A percentile compares a stretch with the other conserved stretches of the same genome.
Evolutionary conservation across 2,329 filamentous ascomycete species (phyloP).

Genomic region (Colletotrichum euphorbiae): DNA sequence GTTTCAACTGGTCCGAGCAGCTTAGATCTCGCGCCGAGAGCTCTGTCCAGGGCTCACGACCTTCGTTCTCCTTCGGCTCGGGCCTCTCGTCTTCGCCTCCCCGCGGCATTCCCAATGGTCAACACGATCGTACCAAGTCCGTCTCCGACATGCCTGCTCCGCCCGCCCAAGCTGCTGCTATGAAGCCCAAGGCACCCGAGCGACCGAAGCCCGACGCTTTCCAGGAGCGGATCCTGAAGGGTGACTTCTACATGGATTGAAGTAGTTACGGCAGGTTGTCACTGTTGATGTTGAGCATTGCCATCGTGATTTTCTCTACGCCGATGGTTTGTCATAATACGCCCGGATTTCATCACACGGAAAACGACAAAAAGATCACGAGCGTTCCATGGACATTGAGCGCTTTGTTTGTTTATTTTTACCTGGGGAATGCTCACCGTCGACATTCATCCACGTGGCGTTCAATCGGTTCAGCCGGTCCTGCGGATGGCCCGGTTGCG

Average conservation of each 20-base stretch:
- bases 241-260: slow-evolving; percentile 98
- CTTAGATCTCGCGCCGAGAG: slow-evolving; percentile 92
- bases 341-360: neutral
- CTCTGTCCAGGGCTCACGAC: slow-evolving; percentile 69
- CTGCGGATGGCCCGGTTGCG: slow-evolving; percentile 25
- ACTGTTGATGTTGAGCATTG: slow-evolving; percentile 5
- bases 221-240: slow-evolving; percentile 96
- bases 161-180: slow-evolving; percentile 61
- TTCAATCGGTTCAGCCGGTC: slow-evolving; percentile 19
- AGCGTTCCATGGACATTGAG: slow-evolving; percentile 28
- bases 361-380: slow-evolving; percentile 29
- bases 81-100: slow-evolving; percentile 56
- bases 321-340: neutral
- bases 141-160: slow-evolving; percentile 72
- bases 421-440: slow-evolving; percentile 4
- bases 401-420: slow-evolving; percentile 22
- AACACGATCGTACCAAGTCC: slow-evolving; percentile 77
- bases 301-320: neutral
- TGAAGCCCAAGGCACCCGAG: slow-evolving; percentile 59
- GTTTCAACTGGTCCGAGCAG: slow-evolving; percentile 98
- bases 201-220: slow-evolving; percentile 88
- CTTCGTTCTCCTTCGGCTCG: slow-evolving; percentile 69
- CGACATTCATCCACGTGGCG: slow-evolving; percentile 29
- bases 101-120: slow-evolving; percentile 48
- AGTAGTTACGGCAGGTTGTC: neutral